Percentiles rank a stretch among this genome's conserved stretches.
Evolutionary conservation across 257 asterid genomes (phyloP).

Genomic region (Lycium barbarum): DNA sequence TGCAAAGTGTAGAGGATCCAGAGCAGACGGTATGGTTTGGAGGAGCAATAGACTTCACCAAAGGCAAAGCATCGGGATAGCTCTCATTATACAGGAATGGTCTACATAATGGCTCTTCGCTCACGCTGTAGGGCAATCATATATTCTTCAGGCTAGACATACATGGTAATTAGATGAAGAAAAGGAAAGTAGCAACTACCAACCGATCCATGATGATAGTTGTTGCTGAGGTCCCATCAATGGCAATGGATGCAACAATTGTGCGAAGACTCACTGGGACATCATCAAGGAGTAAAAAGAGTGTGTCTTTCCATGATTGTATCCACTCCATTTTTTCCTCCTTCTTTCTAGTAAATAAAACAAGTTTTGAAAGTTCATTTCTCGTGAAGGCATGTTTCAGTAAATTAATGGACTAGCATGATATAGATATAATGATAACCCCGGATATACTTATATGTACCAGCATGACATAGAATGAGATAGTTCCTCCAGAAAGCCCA

Average conservation of each 20-base stretch:
- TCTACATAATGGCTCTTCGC: slow-evolving; percentile 72
- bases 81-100: slow-evolving; percentile 83
- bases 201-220: slow-evolving; percentile 79
- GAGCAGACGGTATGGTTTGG: slow-evolving; percentile 88
- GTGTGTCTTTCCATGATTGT: slow-evolving; percentile 77
- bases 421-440: neutral
- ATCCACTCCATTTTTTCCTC: slow-evolving; percentile 81
- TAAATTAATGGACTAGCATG: neutral
- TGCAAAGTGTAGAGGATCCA: slow-evolving; percentile 87
- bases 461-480: neutral
- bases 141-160: slow-evolving; percentile 3
- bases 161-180: neutral
- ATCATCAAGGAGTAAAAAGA: slow-evolving; percentile 77
- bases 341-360: slow-evolving; percentile 72
- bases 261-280: slow-evolving; percentile 68
- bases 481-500: neutral
- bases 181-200: slow-evolving; percentile 21
- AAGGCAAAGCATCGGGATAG: slow-evolving; percentile 74
- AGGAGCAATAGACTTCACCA: slow-evolving; percentile 82
- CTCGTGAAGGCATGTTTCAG: neutral
- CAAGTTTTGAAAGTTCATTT: slow-evolving; percentile 39
- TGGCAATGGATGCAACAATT: slow-evolving; percentile 63
- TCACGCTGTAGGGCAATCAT: slow-evolving; percentile 49
- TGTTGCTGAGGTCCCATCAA: slow-evolving; percentile 95
- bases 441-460: neutral